Evolutionary conservation across 345 rosid genomes (phyloP).

Genomic region (Euphorbia tirucalli): DNA sequence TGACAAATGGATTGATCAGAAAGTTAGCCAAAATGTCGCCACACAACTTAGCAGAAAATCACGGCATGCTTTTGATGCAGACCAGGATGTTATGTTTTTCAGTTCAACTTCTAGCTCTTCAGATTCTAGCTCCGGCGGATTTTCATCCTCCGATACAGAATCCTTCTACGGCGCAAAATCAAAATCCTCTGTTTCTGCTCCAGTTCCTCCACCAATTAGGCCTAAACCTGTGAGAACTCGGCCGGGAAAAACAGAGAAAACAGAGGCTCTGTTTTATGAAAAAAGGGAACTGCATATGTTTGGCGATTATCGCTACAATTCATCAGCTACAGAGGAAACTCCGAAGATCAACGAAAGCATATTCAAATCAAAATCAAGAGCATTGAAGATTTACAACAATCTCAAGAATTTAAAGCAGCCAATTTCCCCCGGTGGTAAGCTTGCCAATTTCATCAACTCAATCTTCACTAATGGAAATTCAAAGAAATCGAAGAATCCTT

Average conservation of each 20-base stretch:
- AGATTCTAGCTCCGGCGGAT: slow-evolving; percentile 65
- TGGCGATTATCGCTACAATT: slow-evolving; percentile 31
- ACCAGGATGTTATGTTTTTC: slow-evolving; percentile 48
- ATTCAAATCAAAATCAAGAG: slow-evolving; percentile 55
- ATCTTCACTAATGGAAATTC: slow-evolving; percentile 46
- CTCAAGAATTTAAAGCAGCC: slow-evolving; percentile 74
- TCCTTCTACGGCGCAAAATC: slow-evolving; percentile 42
- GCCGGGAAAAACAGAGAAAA: slow-evolving; percentile 36
- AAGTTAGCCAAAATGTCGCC: too few species aligned
- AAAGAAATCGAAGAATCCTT: slow-evolving; percentile 45
- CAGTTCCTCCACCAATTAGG: slow-evolving; percentile 31
- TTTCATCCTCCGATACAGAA: slow-evolving; percentile 85
- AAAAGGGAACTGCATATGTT: slow-evolving; percentile 37
- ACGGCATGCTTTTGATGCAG: slow-evolving; percentile 28
- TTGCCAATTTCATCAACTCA: slow-evolving; percentile 70
- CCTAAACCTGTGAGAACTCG: slow-evolving; percentile 51
- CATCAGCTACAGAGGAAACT: slow-evolving; percentile 27
- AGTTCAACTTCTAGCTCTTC: slow-evolving; percentile 77
- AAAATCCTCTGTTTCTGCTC: slow-evolving; percentile 33
- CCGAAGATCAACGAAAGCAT: slow-evolving; percentile 39
- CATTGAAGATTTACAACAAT: slow-evolving; percentile 52
- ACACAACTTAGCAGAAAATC: too few species aligned
- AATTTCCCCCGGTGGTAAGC: slow-evolving; percentile 72
- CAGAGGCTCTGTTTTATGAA: too few species aligned
- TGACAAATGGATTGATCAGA: slow-evolving; percentile 44